Percentiles rank a stretch among this genome's conserved stretches.
Evolutionary conservation across 2,329 filamentous ascomycete species (phyloP).

Genomic region (Cercospora berteroae): DNA sequence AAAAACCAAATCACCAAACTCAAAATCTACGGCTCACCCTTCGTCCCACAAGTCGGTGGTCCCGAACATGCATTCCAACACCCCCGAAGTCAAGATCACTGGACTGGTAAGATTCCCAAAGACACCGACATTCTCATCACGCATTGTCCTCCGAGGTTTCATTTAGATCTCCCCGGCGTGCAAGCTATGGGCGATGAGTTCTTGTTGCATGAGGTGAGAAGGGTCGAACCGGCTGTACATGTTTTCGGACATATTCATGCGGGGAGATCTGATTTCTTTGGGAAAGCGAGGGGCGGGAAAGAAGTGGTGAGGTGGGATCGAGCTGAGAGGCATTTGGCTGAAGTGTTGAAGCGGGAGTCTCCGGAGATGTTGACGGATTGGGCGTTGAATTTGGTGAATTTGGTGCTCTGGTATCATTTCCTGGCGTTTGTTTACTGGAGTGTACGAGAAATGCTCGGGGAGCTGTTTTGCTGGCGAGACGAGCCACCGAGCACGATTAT

Average conservation of each 20-base stretch:
- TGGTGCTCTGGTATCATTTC: slow-evolving; percentile 52
- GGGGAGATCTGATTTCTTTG: slow-evolving; percentile 43
- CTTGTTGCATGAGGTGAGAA: slow-evolving; percentile 70
- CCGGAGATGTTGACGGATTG: slow-evolving; percentile 38
- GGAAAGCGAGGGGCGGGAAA: slow-evolving; percentile 53
- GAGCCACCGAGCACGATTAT: slow-evolving; percentile 44
- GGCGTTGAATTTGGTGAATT: slow-evolving; percentile 38
- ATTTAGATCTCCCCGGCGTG: slow-evolving; percentile 60
- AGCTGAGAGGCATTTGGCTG: slow-evolving; percentile 68
- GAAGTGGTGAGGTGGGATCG: slow-evolving; percentile 73
- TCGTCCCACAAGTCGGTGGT: slow-evolving; percentile 70
- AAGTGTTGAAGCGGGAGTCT: slow-evolving; percentile 48
- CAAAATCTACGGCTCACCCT: slow-evolving; percentile 73
- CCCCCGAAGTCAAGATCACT: slow-evolving; percentile 62
- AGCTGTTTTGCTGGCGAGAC: slow-evolving; percentile 56
- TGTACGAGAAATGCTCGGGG: slow-evolving; percentile 52
- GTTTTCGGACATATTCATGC: slow-evolving; percentile 85
- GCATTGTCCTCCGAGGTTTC: slow-evolving; percentile 73
- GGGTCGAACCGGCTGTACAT: slow-evolving; percentile 71
- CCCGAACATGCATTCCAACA: slow-evolving; percentile 77
- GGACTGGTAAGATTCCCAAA: slow-evolving; percentile 67
- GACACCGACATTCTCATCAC: slow-evolving; percentile 78
- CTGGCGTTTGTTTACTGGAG: slow-evolving; percentile 43
- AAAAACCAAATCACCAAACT: slow-evolving; percentile 54
- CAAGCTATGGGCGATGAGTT: slow-evolving; percentile 63